A percentile compares a stretch with the other conserved stretches of the same genome.
Evolutionary conservation across 2,329 filamentous ascomycete species (phyloP).

Genomic region (Proliferodiscus dingleyae): DNA sequence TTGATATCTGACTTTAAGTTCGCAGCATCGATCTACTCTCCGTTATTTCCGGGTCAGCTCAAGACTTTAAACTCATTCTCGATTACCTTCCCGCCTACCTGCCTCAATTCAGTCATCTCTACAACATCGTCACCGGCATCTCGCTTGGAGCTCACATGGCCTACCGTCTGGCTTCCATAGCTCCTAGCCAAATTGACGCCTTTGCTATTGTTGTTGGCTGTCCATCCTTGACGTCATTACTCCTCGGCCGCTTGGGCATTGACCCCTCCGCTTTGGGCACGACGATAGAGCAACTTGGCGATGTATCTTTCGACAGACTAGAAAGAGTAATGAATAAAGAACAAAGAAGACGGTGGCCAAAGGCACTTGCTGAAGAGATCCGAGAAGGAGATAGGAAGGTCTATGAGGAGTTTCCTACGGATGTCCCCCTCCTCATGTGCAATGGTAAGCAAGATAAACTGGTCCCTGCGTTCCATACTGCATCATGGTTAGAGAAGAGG

Average conservation of each 20-base stretch:
- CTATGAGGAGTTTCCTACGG: constrained; percentile 10
- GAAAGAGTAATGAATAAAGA: constrained; percentile 7
- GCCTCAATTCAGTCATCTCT: constrained; percentile 15
- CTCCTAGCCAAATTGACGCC: constrained; percentile 9
- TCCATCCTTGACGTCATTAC: constrained; percentile 10
- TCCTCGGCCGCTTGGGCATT: constrained; percentile 13
- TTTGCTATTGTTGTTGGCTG: constrained; percentile 17
- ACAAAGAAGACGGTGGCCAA: constrained; percentile 12
- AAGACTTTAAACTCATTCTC: constrained; percentile 19
- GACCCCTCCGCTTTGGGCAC: constrained; percentile 3
- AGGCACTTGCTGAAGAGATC: constrained; percentile 3
- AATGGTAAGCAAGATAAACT: constrained; percentile 13
- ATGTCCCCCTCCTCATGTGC: constrained; percentile 13
- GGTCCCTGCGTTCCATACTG: constrained; percentile 12
- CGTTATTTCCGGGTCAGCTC: constrained; percentile 14
- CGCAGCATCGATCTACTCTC: constrained; percentile 14
- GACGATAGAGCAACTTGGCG: constrained; percentile 6
- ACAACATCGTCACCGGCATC: constrained; percentile 16
- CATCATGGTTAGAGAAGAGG: constrained; percentile 12
- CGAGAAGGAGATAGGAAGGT: constrained; percentile 9
- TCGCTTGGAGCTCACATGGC: constrained; percentile 14
- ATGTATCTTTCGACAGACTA: constrained; percentile 5
- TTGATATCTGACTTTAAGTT: background rate
- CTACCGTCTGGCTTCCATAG: constrained; percentile 8
- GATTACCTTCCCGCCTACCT: constrained; percentile 15